A percentile compares a stretch with the other conserved stretches of the same genome.
These are phyloP conservation scores for Pezicula rhizophila DNA, from an alignment of 2,329 filamentous ascomycete species.

Conservation along the genomic window DNA sequence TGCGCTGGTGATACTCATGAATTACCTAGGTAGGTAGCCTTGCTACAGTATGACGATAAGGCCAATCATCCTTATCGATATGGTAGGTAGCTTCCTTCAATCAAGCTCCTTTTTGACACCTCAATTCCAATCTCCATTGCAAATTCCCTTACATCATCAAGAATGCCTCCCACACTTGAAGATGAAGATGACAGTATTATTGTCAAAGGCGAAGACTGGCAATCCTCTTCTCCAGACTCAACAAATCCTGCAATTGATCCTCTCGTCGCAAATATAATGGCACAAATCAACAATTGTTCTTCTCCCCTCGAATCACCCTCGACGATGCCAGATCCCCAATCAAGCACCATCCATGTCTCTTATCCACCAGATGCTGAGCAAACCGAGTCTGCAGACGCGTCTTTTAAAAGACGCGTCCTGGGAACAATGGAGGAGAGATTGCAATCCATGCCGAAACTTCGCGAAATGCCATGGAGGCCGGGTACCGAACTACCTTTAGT, in stretches of 20 bases:
- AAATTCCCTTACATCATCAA: constrained; percentile 3
- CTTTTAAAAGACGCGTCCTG: constrained; percentile 8
- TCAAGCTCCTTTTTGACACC: not conserved
- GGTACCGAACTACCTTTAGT: constrained; percentile 25
- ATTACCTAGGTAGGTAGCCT: too few relatives aligned
- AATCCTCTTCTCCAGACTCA: constrained; percentile 8
- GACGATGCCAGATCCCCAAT: constrained; percentile 9
- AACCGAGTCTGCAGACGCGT: constrained; percentile 4
- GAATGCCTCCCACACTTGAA: constrained; percentile 17
- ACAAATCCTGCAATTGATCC: constrained; percentile 11
- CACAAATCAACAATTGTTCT: constrained; percentile 16
- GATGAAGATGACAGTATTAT: constrained; percentile 14
- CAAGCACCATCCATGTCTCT: not conserved
- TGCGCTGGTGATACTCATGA: too few relatives aligned
- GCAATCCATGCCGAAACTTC: constrained; percentile 23
- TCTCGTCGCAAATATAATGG: constrained; percentile 13
- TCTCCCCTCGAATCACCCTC: constrained; percentile 21
- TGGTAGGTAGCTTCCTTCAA: too few relatives aligned
- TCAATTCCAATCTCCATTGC: not conserved
- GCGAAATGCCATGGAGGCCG: constrained; percentile 24
- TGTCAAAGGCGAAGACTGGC: constrained; percentile 20
- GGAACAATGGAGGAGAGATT: constrained; percentile 26
- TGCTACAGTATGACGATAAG: not conserved
- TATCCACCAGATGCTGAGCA: constrained; percentile 1
- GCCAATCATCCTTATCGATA: not conserved